phyloP scores from a whole-genome alignment of 2,329 filamentous ascomycete genomes.

The Cordyceps tenuipes region DNA sequence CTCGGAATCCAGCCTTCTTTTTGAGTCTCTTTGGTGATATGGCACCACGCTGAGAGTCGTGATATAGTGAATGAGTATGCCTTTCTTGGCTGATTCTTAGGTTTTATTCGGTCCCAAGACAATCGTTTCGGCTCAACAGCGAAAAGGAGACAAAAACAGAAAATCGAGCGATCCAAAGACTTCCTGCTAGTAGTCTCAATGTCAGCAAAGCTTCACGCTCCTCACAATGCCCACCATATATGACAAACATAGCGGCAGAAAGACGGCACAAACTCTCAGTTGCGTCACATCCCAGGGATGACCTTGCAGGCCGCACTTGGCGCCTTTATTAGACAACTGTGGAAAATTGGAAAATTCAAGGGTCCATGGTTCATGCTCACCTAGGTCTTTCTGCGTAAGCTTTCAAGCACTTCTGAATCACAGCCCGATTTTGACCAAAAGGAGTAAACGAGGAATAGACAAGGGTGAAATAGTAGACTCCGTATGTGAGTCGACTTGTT shows the following conservation, averaged over 20 bases:
- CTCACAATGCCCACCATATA: neutral
- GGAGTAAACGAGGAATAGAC: neutral
- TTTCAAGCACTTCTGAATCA: neutral
- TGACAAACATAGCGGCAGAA: neutral
- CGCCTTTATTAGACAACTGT: neutral
- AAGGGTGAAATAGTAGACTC: neutral
- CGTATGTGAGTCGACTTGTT: neutral
- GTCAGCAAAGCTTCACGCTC: neutral
- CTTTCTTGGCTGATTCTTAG: neutral
- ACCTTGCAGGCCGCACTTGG: neutral
- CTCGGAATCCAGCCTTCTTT: neutral
- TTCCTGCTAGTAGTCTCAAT: neutral
- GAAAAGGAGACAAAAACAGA: neutral
- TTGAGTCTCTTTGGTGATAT: neutral
- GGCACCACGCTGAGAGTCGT: too few relatives aligned
- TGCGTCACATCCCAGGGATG: neutral
- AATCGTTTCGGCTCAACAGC: neutral
- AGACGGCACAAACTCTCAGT: neutral
- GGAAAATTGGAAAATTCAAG: neutral
- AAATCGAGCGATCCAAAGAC: neutral
- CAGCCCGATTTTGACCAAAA: neutral
- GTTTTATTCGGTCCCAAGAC: neutral
- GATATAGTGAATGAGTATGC: neutral
- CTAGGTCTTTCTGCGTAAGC: neutral
- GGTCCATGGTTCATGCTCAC: slow-evolving; percentile 7